Base-by-base conservation (phyloP, 768 basidiomycete genomes). In the Xerocomellus amylosporus region DNA sequence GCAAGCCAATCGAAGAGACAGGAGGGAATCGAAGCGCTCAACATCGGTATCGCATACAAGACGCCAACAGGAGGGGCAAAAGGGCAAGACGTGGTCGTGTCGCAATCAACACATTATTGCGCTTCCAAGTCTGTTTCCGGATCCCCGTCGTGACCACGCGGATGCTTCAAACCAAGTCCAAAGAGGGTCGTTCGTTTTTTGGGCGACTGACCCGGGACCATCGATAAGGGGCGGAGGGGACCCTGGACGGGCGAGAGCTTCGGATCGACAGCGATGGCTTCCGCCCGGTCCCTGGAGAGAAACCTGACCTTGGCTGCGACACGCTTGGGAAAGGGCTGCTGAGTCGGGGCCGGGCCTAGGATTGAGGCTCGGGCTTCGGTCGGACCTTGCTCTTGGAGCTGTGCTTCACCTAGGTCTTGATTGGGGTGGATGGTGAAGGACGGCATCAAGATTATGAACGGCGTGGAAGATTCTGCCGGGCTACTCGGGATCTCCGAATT, bases 161-260 rank as follows among this genome's bases (percentile, higher is more conserved):
- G 1, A 17, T 47, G 31, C 47, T 45, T 67, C 30, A 56, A 15
- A 13, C 65, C 60, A 8, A 64, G 58, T 28, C 65, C 65, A 34
- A 68, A 67, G 15, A 67, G 53, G 14, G 57, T 55, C 48, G 44
- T 30, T 51, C 60, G 58, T 46, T 55, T 54, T 52, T 45, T 51
- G 42, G 38, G 58, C 8, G 65, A 30, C 26, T 57, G 65, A 49
- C 58, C 55, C 0, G 55, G 50, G 20, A 57, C 33, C 56, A 56
- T 69, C 20, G 69, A 69, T 8, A 71, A 34, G 14, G 70, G 70
- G 4, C 68, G 68, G 17, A 70, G 64, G 17, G 70, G 68, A 10
- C 54, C 70, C 15, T 68, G 68, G 15, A 71, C 68, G 28, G 68
- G 68, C 3, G 68, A 66, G 33, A 70, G 68, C 54, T 72, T 70